Evolutionary conservation across 176 grass and related monocot species (phyloP), one percentile per base, ranked within the genome.

Genomic region (Triticum turgidum): DNA sequence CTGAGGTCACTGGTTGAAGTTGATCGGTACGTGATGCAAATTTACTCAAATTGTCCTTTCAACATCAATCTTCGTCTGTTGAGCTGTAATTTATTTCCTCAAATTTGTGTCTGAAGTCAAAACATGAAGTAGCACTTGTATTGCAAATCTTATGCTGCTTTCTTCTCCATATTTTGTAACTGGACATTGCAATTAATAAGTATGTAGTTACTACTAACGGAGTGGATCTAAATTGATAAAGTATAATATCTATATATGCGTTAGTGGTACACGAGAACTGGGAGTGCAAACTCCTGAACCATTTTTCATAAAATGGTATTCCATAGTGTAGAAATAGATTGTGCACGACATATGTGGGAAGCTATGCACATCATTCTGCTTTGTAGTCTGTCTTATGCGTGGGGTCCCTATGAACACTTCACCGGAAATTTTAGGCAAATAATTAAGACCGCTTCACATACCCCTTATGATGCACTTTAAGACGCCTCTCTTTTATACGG

Each of bases 1-100:
- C 54, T 95, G 73, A 78, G 93, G 76, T 95, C 93, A 59, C 82
- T 90, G 80, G 93, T 95, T 88, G 93, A 95, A 88, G 30, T 95
- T 83, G 90, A 95, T 74, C 92, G 83, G 93, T 95, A 87, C 35
- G 42, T 7, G 42, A 63, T 65, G 17, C 24, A n/a, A 13, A 41
- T 73, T 80, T 82, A n/a, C 18, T 80, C 15, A 78, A 52, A 37
- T 7, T 69, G n/a, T 29, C 11, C 24, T 17, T 83, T 22, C 14
- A 49, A 11, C 37, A 12, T 32, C 35, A 49, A 78, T 68, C 12
- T 79, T 88, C 76, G 37, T 78, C 73, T 51, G 24, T 65, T 67
- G 70, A 78, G 27, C 37, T 66, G 49, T 71, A 70, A 38, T 22
- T 42, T 72, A 30, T 33, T 62, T 71, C 41, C 22, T 68, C n/a